A percentile compares a stretch with the other conserved stretches of the same genome.
These are phyloP conservation scores for Guillardia theta DNA, from an alignment of 78 protist species.

Conservation along the genomic window DNA sequence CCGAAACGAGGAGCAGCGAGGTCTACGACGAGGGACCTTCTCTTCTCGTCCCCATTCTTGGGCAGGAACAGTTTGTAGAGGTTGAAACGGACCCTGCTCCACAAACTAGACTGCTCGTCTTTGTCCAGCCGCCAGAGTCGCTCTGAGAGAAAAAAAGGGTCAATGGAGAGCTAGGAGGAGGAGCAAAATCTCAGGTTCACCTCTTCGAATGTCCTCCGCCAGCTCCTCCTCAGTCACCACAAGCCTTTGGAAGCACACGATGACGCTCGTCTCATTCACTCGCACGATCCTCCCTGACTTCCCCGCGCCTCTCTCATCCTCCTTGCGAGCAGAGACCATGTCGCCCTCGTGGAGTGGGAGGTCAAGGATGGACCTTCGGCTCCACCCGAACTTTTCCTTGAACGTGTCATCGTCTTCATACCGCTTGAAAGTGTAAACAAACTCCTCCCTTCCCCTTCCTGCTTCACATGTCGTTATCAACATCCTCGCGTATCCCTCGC, in stretches of 20 bases:
- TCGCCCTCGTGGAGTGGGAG: not conserved
- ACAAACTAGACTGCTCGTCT: not conserved
- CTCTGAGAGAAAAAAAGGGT: no score
- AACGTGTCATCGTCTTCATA: no score
- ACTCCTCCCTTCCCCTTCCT: no score
- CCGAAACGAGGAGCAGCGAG: not conserved
- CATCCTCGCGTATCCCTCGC: no score
- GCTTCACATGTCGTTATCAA: no score
- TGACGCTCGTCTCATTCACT: not conserved
- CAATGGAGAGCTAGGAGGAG: no score
- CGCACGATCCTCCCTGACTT: not conserved
- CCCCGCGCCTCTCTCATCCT: not conserved
- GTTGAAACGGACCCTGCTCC: not conserved
- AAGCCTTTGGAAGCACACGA: not conserved
- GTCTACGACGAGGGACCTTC: not conserved
- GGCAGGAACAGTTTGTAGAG: not conserved
- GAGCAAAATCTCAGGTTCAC: no score
- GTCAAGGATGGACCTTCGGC: no score
- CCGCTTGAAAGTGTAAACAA: no score
- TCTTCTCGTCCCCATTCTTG: not conserved
- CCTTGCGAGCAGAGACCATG: not conserved
- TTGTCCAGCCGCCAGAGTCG: conserved; percentile 1
- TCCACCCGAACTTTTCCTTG: no score
- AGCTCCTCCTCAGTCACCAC: not conserved
- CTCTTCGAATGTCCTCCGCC: not conserved